Conservation (phyloP, 2,329 filamentous ascomycete species). For the Rachicladosporium sp. region DNA sequence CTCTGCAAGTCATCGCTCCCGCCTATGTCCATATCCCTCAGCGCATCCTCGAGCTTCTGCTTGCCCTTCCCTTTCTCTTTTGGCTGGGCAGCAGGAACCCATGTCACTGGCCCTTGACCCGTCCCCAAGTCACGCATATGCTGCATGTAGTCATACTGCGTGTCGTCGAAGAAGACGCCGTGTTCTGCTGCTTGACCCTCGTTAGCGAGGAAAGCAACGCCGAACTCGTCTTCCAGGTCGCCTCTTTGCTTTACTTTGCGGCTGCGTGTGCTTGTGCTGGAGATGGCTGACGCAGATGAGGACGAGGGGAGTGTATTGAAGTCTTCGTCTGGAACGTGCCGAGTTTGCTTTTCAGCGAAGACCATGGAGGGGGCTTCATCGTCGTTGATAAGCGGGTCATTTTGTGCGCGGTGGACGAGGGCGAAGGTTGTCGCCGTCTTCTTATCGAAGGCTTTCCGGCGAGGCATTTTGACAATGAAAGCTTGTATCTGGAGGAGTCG, state of each 20-base stretch:
- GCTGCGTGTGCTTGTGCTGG: constrained; percentile 14
- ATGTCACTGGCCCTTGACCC: constrained; percentile 53
- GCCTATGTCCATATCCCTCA: constrained; percentile 44
- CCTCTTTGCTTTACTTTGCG: constrained; percentile 37
- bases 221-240: constrained; percentile 66
- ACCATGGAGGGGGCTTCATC: constrained; percentile 79
- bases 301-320: constrained; percentile 12
- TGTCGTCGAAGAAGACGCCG: constrained; percentile 90
- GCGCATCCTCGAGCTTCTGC: constrained; percentile 67
- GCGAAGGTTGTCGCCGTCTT: constrained; percentile 87
- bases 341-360: constrained; percentile 51
- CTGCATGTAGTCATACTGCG: constrained; percentile 98
- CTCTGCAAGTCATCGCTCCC: constrained; percentile 29
- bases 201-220: constrained; percentile 62
- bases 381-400: constrained; percentile 95
- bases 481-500: constrained; percentile 3
- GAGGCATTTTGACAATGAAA: constrained; percentile 49
- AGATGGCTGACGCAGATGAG: constrained; percentile 23
- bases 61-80: constrained; percentile 55
- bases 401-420: constrained; percentile 89
- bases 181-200: constrained; percentile 93
- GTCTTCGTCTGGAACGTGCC: constrained; percentile 12
- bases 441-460: constrained; percentile 72
- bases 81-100: constrained; percentile 54
- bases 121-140: constrained; percentile 74